Evolutionary conservation across 371 early-diverging fungal genomes (phyloP).

Genomic region (Smittium culicis): DNA sequence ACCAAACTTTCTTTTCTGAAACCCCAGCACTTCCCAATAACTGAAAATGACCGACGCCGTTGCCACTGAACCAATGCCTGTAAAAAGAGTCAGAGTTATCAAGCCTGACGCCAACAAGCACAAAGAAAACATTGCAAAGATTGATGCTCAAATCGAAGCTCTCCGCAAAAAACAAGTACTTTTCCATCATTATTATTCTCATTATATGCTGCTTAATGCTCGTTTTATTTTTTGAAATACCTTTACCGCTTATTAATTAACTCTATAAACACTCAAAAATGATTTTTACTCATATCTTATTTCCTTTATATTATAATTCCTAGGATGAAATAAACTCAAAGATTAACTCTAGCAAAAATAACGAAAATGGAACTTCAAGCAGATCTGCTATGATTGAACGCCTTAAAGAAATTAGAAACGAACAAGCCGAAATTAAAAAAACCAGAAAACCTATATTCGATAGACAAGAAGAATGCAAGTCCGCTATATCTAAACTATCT

Average conservation of each 20-base stretch:
- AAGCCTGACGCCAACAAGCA: conserved; percentile 26
- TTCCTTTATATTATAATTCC: conserved; percentile 15
- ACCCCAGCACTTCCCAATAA: too few species aligned
- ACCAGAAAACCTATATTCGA: conserved; percentile 56
- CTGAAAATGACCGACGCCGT: too few species aligned
- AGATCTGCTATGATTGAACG: conserved; percentile 44
- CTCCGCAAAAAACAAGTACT: conserved; percentile 31
- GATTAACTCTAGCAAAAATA: conserved; percentile 18
- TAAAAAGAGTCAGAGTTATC: conserved; percentile 18
- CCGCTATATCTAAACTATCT: conserved; percentile 59
- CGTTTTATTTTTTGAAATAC: too few species aligned
- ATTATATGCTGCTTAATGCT: too few species aligned
- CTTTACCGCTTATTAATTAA: too few species aligned
- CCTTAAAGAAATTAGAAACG: conserved; percentile 48
- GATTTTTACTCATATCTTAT: too few species aligned
- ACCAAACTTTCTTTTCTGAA: too few species aligned
- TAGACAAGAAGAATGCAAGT: conserved; percentile 47
- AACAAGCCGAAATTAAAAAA: conserved; percentile 49
- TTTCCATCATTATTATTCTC: too few species aligned
- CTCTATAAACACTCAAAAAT: too few species aligned
- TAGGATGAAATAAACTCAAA: conserved; percentile 44
- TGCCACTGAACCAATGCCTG: conserved; percentile 1
- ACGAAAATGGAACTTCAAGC: conserved; percentile 25
- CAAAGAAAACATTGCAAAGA: conserved; percentile 20
- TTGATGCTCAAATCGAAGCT: conserved; percentile 26